Percentiles rank a stretch among this genome's conserved stretches.
phyloP scores from a whole-genome alignment of 129 eudicot genomes.

The Solidago caesia region DNA sequence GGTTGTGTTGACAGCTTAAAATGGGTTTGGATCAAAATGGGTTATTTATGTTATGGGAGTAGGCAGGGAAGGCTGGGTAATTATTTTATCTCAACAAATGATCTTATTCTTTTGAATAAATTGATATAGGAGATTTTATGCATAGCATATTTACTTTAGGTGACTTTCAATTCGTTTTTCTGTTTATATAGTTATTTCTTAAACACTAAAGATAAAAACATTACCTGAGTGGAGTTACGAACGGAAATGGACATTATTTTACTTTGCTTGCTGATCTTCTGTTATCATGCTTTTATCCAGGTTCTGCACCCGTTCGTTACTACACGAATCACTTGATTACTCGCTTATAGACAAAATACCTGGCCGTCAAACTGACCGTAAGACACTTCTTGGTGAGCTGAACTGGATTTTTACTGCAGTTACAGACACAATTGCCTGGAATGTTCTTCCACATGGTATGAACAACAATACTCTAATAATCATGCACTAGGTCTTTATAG shows the following conservation, averaged over 20 bases:
- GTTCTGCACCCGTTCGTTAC: constrained; percentile 90
- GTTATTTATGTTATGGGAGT: not conserved
- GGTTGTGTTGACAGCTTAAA: constrained; percentile 2
- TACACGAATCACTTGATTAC: constrained; percentile 80
- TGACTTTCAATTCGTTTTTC: not conserved
- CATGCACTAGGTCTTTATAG: constrained; percentile 18
- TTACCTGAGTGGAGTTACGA: not conserved
- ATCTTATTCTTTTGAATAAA: not conserved
- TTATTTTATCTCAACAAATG: not conserved
- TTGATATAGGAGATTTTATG: not conserved
- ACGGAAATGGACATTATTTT: not conserved
- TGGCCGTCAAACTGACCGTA: constrained; percentile 94
- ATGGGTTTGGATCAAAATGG: not conserved
- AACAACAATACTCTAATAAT: constrained; percentile 9
- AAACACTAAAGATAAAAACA: not conserved
- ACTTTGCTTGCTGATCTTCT: constrained; percentile 17
- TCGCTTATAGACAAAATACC: constrained; percentile 95
- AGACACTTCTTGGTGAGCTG: constrained; percentile 96
- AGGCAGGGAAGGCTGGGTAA: not conserved
- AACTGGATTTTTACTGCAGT: constrained; percentile 99
- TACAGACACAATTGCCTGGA: constrained; percentile 98
- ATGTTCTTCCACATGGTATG: constrained; percentile 97
- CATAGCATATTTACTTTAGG: not conserved
- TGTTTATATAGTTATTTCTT: not conserved
- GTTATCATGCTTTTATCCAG: constrained; percentile 35